Evolutionary conservation across 1,284 basidiomycete species (phyloP).

Genomic region (Ceratobasidium sp.): DNA sequence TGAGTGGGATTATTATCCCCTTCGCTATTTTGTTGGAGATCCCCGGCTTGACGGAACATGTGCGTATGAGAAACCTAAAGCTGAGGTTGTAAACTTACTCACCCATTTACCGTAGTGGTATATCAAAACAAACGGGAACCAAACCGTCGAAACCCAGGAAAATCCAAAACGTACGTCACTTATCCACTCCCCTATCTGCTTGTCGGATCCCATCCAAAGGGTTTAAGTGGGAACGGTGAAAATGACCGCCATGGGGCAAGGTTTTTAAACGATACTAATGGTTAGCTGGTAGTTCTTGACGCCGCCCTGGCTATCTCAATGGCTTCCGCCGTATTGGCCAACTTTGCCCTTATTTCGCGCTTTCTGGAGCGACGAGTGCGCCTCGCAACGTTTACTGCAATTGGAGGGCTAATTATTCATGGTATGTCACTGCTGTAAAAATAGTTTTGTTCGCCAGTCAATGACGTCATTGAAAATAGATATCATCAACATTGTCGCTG

Average conservation of each 20-base stretch:
- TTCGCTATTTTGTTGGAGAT: conserved; percentile 86
- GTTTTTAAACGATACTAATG: not conserved
- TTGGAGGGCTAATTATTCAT: conserved; percentile 74
- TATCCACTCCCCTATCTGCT: conserved; percentile 45
- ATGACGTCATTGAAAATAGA: conserved; percentile 61
- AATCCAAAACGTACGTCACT: conserved; percentile 62
- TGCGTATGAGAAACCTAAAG: conserved; percentile 43
- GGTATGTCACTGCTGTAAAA: conserved; percentile 61
- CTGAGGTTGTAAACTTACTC: not conserved
- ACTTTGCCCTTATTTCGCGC: conserved; percentile 73
- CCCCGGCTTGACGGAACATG: conserved; percentile 74
- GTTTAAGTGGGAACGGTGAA: conserved; percentile 47
- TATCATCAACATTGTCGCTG: conserved; percentile 73
- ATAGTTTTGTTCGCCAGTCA: conserved; percentile 29
- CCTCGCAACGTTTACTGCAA: conserved; percentile 73
- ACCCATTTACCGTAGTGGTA: conserved; percentile 58
- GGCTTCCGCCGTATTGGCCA: conserved; percentile 76
- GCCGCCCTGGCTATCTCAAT: conserved; percentile 78
- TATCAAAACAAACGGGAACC: conserved; percentile 65
- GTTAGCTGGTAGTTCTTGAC: conserved; percentile 63
- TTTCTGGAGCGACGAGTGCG: conserved; percentile 79
- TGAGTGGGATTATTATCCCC: conserved; percentile 78
- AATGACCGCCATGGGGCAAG: conserved; percentile 36
- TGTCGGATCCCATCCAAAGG: conserved; percentile 50
- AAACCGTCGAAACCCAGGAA: conserved; percentile 64